Evolutionary conservation across 306 rosid genomes (phyloP).

Genomic region (Corylus avellana): DNA sequence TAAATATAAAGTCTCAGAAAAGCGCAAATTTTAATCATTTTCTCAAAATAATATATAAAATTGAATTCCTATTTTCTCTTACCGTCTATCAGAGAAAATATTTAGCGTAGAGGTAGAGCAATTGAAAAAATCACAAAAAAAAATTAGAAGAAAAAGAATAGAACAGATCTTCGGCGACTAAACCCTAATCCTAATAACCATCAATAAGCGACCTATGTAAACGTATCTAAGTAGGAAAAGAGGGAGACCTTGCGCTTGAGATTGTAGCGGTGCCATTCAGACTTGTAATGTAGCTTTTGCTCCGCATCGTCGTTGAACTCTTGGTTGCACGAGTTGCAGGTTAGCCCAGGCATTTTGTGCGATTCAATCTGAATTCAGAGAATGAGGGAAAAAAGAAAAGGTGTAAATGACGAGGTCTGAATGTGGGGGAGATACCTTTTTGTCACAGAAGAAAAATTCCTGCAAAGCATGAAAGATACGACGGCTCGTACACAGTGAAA

Average conservation of each 20-base stretch:
- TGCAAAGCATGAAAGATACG: background rate
- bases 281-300: constrained; percentile 86
- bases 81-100: background rate
- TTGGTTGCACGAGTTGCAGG: constrained; percentile 94
- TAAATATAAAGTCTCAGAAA: background rate
- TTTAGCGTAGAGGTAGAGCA: background rate
- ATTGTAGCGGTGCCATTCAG: constrained; percentile 99
- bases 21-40: background rate
- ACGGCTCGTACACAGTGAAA: constrained; percentile 42
- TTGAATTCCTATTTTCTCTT: background rate
- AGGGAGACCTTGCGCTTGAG: constrained; percentile 93
- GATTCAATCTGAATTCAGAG: background rate
- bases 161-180: background rate
- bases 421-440: background rate
- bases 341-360: constrained; percentile 54
- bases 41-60: background rate
- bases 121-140: too few species aligned
- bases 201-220: background rate
- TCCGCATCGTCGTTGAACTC: constrained; percentile 63
- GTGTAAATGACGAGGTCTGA: background rate
- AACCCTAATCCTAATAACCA: background rate
- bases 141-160: background rate
- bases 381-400: background rate
- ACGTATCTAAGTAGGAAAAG: background rate
- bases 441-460: background rate